Evolutionary conservation across 139 green algal genomes (phyloP).

Genomic region (Tetraselmis striata): DNA sequence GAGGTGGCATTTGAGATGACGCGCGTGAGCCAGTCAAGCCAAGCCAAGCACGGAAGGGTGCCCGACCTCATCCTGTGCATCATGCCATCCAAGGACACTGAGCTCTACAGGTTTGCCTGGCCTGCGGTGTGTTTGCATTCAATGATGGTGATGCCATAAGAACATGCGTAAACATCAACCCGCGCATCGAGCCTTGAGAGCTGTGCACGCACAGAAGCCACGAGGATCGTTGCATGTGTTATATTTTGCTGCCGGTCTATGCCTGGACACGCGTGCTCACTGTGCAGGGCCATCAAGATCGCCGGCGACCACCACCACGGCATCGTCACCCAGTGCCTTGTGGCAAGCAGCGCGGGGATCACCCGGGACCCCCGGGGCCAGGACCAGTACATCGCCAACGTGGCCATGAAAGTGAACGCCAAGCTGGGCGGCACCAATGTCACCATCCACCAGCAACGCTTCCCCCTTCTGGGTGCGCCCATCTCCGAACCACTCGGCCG

Average conservation of each 20-base stretch:
- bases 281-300: conserved; percentile 57
- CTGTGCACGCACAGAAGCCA: conserved; percentile 8
- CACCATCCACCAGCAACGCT: conserved; percentile 8
- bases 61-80: conserved; percentile 10
- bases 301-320: conserved; percentile 46
- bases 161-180: too few species aligned
- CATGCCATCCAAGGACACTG: conserved; percentile 8
- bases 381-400: conserved; percentile 61
- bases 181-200: too few species aligned
- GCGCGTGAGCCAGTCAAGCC: not conserved
- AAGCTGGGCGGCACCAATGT: conserved; percentile 73
- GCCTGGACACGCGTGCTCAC: too few species aligned
- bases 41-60: not conserved
- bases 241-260: too few species aligned
- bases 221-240: too few species aligned
- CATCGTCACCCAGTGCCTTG: conserved; percentile 54
- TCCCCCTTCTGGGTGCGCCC: not conserved
- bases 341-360: conserved; percentile 46
- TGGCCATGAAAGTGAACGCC: conserved; percentile 71
- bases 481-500: too few species aligned
- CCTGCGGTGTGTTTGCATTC: not conserved
- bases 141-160: not conserved
- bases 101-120: not conserved
- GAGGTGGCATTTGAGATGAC: not conserved
- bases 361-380: conserved; percentile 18